A percentile compares a stretch with the other conserved stretches of the same genome.
These are phyloP conservation scores for Podaxis carcinomalis DNA, from an alignment of 768 basidiomycete genomes.

Conservation along the genomic window DNA sequence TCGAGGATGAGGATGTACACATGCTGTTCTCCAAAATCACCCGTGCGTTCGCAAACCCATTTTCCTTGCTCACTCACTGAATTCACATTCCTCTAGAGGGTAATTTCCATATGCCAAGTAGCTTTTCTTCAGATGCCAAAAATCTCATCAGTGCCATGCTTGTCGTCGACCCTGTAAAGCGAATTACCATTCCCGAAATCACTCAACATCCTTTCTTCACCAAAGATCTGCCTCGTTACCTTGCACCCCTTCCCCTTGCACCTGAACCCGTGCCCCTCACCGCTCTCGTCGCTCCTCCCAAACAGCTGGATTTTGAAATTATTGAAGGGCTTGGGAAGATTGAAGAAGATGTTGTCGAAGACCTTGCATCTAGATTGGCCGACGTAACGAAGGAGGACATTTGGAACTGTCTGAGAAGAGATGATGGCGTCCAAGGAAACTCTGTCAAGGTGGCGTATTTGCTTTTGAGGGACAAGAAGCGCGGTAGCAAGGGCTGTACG, in stretches of 20 bases:
- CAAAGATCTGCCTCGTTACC: constrained; percentile 80
- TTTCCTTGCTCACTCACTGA: neutral
- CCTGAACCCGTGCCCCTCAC: constrained; percentile 75
- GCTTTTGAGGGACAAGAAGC: constrained; percentile 83
- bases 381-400: constrained; percentile 81
- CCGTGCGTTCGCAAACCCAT: constrained; percentile 41
- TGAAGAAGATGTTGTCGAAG: constrained; percentile 87
- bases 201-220: constrained; percentile 89
- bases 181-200: constrained; percentile 92
- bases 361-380: constrained; percentile 66
- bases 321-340: constrained; percentile 92
- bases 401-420: constrained; percentile 77
- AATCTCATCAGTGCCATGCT: constrained; percentile 87
- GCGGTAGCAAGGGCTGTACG: constrained; percentile 83
- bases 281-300: constrained; percentile 65
- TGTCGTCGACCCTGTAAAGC: constrained; percentile 89
- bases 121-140: constrained; percentile 74
- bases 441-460: constrained; percentile 96
- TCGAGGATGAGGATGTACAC: constrained; percentile 96
- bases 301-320: constrained; percentile 71
- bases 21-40: constrained; percentile 92
- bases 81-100: constrained; percentile 53
- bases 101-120: constrained; percentile 78
- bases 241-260: constrained; percentile 74
- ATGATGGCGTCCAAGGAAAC: constrained; percentile 85